Evolutionary conservation across 192 early-diverging fungal species (phyloP), one percentile per base, ranked within the genome.

Genomic region (Lunasporangiospora selenospora): DNA sequence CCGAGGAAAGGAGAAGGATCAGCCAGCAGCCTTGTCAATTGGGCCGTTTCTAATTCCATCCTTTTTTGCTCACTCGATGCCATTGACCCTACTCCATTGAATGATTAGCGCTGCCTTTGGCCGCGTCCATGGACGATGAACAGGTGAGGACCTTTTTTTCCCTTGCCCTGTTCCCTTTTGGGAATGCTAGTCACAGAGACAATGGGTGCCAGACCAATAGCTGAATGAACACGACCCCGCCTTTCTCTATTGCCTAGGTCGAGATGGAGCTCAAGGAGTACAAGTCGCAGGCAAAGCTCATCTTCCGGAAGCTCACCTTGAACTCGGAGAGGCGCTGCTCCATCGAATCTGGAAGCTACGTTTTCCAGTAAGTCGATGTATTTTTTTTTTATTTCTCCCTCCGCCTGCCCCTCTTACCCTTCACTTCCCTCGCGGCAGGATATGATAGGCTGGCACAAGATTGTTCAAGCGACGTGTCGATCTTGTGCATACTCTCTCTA

Each of bases 91-190:
- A 11, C 41, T n/a, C 16, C 21, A n/a, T 18, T n/a, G 41, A 58
- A 32, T 47, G 29, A 9, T 27, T 62, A 80, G 78, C 94, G 6
- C 83, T 97, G 41, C 94, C 94, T 4, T 83, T 99, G 47, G 97
- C 97, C 27, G 95, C 95, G 12, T 93, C 92, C 18, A 94, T 98
- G 87, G 95, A 98, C 78, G 95, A 99, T 75, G 93, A 92, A 43
- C 90, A 94, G 87, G 90, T 89, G 77, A 36, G 24, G 12, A n/a
- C 26, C 29, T 12, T 31, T 12, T 26, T 30, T 47, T n/a, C n/a
- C n/a, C n/a, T n/a, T n/a, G n/a, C 37, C 26, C 26, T 13, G 12
- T 43, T 42, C 16, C 11, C 37, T 33, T 36, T 19, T 5, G 7
- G 8, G 4, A 15, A 41, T 33, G 34, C 38, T 19, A 15, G 30